Base-by-base conservation (phyloP, 176 grass and related monocot species). In the Carex kokanica region DNA sequence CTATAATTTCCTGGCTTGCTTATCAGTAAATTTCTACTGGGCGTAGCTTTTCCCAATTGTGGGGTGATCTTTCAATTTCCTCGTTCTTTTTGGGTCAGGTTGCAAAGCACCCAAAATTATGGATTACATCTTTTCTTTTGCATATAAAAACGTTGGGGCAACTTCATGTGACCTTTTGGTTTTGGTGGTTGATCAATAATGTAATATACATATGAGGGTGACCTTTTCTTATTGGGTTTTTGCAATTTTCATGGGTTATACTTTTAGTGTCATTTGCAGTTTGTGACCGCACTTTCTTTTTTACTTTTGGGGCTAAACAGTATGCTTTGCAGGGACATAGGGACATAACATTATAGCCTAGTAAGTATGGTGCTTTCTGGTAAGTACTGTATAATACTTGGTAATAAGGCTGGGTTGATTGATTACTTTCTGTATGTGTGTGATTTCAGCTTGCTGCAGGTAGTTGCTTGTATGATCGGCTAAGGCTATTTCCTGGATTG, bases 391-490 rank as follows among this genome's bases (percentile, higher is more conserved):
- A 49, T 51, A 25, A 74, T 52, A 74, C 20, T 74, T 74, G 20
- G 40, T 45, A 72, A 17, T 5, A 17, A 7, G 10, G 41, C 49
- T 20, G 40, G 20, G 14, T 75, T 53, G n/a, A 75, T 75, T 53
- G 43, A 23, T 55, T 29, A 5, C 23, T 32, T 77, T 45, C 17
- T 77, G 49, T 77, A 47, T 77, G 8, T 73, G 67, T 70, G 69
- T 73, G 73, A 55, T 88, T 84, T 74, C 79, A 98, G 93, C 90
- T 89, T 93, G 93, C 96, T 84, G 88, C 93, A 40, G 96, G 93
- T 64, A 93, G 92, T 84, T 98, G 96, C 72, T 90, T 93, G 86
- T 91, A 95, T 78, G 93, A 95, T 52, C 86, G 85, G 9, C 80
- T 98, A 31, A 95, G 92, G 85, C 84, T 98, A 66, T 93, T 89